Evolutionary conservation across 768 basidiomycete species (phyloP).

Genomic region (Omphalotus guepiniiformis): DNA sequence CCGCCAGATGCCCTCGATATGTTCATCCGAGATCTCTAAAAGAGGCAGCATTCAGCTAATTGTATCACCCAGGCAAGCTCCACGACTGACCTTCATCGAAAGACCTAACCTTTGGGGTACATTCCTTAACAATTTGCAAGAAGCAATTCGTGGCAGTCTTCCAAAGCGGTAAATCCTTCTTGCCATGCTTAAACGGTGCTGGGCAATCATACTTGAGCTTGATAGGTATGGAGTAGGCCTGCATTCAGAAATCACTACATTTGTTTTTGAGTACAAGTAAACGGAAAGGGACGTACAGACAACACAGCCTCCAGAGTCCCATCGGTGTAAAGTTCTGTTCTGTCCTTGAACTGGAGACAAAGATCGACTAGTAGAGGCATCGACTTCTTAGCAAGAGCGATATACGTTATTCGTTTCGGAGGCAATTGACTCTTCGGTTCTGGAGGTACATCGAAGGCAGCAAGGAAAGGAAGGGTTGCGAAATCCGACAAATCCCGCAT

Average conservation of each 20-base stretch:
- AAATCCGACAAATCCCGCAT: slow-evolving; percentile 85
- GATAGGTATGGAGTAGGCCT: slow-evolving; percentile 89
- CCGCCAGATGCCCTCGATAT: slow-evolving; percentile 81
- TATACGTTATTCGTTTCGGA: slow-evolving; percentile 77
- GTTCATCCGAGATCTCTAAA: slow-evolving; percentile 56
- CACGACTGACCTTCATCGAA: slow-evolving; percentile 45
- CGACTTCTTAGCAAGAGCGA: slow-evolving; percentile 81
- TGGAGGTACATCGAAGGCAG: slow-evolving; percentile 59
- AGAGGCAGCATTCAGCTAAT: not conserved
- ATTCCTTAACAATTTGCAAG: slow-evolving; percentile 68
- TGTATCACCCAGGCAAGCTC: not conserved
- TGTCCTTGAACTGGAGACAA: slow-evolving; percentile 62
- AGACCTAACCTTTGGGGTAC: slow-evolving; percentile 44
- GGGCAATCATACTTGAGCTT: slow-evolving; percentile 96
- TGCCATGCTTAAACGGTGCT: slow-evolving; percentile 79
- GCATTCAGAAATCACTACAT: not conserved
- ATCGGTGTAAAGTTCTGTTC: slow-evolving; percentile 62
- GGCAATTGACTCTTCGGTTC: slow-evolving; percentile 37
- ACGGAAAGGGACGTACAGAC: slow-evolving; percentile 45
- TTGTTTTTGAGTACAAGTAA: not conserved
- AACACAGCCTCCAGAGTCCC: slow-evolving; percentile 84
- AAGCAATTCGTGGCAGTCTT: slow-evolving; percentile 88
- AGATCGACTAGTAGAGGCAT: slow-evolving; percentile 85
- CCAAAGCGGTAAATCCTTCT: slow-evolving; percentile 88
- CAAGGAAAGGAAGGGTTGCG: slow-evolving; percentile 81